These are phyloP conservation scores for Alternaria rosae DNA, from an alignment of 2,329 filamentous ascomycete species.

Conservation along the genomic window DNA sequence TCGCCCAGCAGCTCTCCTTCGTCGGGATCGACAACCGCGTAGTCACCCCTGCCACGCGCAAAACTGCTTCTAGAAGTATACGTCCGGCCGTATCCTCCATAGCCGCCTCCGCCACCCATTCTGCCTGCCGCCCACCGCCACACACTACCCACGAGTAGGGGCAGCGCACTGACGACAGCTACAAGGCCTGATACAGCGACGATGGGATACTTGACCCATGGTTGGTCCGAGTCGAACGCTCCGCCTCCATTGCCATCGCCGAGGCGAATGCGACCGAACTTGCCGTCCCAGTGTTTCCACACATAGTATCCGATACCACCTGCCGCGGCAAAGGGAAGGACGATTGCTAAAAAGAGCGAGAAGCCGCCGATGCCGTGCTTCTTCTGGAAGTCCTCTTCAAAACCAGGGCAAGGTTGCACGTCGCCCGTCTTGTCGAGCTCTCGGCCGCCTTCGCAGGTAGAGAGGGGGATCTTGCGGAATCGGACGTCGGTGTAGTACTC, in stretches of 20 bases:
- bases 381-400: slow-evolving; percentile 82
- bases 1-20: slow-evolving; percentile 94
- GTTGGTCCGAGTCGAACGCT: slow-evolving; percentile 68
- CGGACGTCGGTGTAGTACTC: slow-evolving; percentile 87
- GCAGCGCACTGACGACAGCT: slow-evolving; percentile 61
- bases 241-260: slow-evolving; percentile 64
- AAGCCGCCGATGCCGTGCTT: slow-evolving; percentile 73
- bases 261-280: slow-evolving; percentile 88
- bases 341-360: slow-evolving; percentile 84
- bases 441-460: slow-evolving; percentile 79
- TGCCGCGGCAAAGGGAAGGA: slow-evolving; percentile 76
- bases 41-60: slow-evolving; percentile 84
- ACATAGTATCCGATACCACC: slow-evolving; percentile 81
- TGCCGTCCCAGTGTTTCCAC: slow-evolving; percentile 83
- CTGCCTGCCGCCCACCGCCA: slow-evolving; percentile 69
- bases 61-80: slow-evolving; percentile 93
- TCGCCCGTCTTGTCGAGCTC: slow-evolving; percentile 74
- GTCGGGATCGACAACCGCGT: slow-evolving; percentile 87
- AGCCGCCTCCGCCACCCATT: slow-evolving; percentile 58
- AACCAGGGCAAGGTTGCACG: slow-evolving; percentile 73
- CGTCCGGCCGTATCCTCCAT: slow-evolving; percentile 53
- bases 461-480: slow-evolving; percentile 87
- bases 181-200: slow-evolving; percentile 62
- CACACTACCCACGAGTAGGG: slow-evolving; percentile 74
- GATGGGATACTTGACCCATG: slow-evolving; percentile 80